These are phyloP conservation scores for Rhizopogon vulgaris DNA, from an alignment of 768 basidiomycete genomes.

Conservation along the genomic window DNA sequence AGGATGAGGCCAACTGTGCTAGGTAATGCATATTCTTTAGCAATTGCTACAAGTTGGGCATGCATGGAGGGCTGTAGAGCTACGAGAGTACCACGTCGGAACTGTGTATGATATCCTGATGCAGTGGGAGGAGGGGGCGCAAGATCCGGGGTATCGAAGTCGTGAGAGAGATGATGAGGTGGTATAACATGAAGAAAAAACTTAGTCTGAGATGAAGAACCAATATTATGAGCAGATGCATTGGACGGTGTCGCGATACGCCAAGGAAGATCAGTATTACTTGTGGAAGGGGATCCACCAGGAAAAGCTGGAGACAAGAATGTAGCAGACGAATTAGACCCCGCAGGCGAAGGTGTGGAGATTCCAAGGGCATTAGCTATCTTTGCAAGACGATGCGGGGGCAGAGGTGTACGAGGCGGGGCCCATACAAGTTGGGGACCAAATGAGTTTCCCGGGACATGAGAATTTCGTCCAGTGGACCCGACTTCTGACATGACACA, in stretches of 20 bases:
- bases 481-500: constrained; percentile 6
- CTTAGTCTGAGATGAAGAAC: constrained; percentile 43
- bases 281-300: constrained; percentile 14
- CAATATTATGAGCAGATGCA: constrained; percentile 32
- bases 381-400: constrained; percentile 74
- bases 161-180: constrained; percentile 64
- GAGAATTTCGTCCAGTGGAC: constrained; percentile 12
- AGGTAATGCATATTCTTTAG: constrained; percentile 89
- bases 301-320: constrained; percentile 8
- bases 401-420: constrained; percentile 63
- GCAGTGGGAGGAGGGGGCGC: constrained; percentile 49
- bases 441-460: constrained; percentile 6
- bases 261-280: constrained; percentile 29
- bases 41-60: constrained; percentile 79
- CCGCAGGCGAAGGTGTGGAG: constrained; percentile 58
- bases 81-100: constrained; percentile 80
- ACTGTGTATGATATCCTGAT: constrained; percentile 74
- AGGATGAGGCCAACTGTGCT: constrained; percentile 78
- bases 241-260: constrained; percentile 48
- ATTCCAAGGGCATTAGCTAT: constrained; percentile 84
- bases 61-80: constrained; percentile 81
- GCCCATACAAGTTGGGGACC: constrained; percentile 36
- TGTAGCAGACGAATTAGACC: constrained; percentile 23
- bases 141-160: constrained; percentile 42
- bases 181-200: constrained; percentile 84